These are phyloP conservation scores for Russula ochroleuca DNA, from an alignment of 768 basidiomycete genomes.

Conservation along the genomic window DNA sequence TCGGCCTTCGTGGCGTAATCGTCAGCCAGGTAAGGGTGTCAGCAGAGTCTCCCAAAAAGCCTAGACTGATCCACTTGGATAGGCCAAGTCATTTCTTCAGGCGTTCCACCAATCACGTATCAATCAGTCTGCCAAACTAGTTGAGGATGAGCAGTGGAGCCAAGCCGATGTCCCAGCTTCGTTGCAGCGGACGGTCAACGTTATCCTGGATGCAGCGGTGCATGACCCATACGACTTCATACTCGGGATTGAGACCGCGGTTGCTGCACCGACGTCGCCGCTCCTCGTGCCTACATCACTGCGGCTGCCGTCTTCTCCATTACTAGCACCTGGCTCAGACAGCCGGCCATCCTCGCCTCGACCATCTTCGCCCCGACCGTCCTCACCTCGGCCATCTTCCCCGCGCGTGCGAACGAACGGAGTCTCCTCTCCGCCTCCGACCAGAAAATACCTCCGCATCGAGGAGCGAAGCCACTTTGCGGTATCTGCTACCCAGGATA, in stretches of 20 bases:
- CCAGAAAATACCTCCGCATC: conserved; percentile 61
- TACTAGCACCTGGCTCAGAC: conserved; percentile 28
- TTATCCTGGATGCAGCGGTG: conserved; percentile 78
- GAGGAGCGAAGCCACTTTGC: conserved; percentile 84
- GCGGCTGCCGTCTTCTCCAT: conserved; percentile 32
- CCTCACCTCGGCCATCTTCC: conserved; percentile 19
- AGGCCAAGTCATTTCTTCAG: conserved; percentile 87
- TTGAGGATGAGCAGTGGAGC: conserved; percentile 95
- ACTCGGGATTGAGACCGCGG: conserved; percentile 33
- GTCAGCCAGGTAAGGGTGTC: conserved; percentile 61
- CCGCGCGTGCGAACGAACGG: conserved; percentile 28
- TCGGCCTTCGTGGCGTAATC: conserved; percentile 81
- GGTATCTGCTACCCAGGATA: conserved; percentile 79
- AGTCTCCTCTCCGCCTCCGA: conserved; percentile 17
- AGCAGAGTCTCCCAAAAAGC: neutral
- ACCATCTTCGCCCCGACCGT: conserved; percentile 19
- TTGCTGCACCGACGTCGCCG: conserved; percentile 31
- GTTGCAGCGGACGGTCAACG: conserved; percentile 67
- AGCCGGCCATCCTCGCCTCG: conserved; percentile 20
- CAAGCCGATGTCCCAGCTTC: conserved; percentile 64
- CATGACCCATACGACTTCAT: conserved; percentile 70
- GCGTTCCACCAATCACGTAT: conserved; percentile 80
- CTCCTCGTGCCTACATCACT: conserved; percentile 29
- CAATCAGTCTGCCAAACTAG: conserved; percentile 76
- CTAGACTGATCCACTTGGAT: conserved; percentile 3